Evolutionary conservation across 2,329 filamentous ascomycete species (phyloP), one percentile per base, ranked within the genome.

Genomic region (Hawksworthiomyces lignivorus): DNA sequence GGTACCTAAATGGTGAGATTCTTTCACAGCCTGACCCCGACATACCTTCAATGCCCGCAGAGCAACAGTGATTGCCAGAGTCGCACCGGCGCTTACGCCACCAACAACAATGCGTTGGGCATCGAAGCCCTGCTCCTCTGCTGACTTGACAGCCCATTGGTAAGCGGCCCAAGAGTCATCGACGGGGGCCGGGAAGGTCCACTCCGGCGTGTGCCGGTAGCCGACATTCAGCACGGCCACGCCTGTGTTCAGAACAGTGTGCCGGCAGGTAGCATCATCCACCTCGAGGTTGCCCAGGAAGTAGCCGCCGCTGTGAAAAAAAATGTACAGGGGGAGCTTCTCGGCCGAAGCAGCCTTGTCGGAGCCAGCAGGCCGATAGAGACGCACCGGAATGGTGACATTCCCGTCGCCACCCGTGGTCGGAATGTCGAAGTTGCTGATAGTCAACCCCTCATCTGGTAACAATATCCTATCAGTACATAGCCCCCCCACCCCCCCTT

Each of bases 291-390:
- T 35, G 19, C 39, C 39, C 7, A 41, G 8, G 8, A 36, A 36
- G 18, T n/a, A 72, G 1, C 73, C 73, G 10, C 73, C 73, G 5
- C 73, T 72, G 52, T 77, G 73, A 17, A 69, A 59, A 50, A 68
- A 68, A 18, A 71, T 2, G 31, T 47, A 44, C 3, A 43, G 18
- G n/a, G 47, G 39, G 9, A 42, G 28, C 12, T 4, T 17, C n/a
- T n/a, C n/a, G 10, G 5, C 18, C 7, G 24, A 8, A 8, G 24
- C 12, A 12, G 8, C 24, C 24, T 26, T 12, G 24, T 8, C 24
- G 24, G 8, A 8, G 24, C 24, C 12, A 12, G 24, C 12, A 8
- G 24, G 24, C 2, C 24, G 24, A 12, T 26, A 26, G 24, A 26
- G 24, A 12, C 24, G 10, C 20, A 7, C 9, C 5, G 18, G 18